Evolutionary conservation across 805 yeast species (phyloP).

Genomic region (Ogataea thermomethanolica): DNA sequence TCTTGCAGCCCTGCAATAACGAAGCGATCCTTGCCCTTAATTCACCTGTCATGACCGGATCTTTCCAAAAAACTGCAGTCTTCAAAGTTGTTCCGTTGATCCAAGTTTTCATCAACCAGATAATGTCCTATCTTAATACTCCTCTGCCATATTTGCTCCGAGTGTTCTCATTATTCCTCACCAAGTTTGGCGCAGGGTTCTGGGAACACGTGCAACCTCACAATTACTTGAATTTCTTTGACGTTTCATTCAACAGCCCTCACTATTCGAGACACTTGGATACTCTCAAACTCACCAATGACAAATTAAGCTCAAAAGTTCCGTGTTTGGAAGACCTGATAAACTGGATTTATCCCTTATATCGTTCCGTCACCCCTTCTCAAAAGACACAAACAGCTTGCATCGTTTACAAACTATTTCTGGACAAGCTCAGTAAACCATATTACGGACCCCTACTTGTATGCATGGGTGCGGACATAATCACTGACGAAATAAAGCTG

Average conservation of each 20-base stretch:
- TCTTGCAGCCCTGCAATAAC: conserved; percentile 36
- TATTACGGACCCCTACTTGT: conserved; percentile 26
- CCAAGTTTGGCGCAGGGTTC: conserved; percentile 40
- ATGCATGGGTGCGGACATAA: conserved; percentile 24
- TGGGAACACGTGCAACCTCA: conserved; percentile 56
- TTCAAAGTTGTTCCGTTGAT: conserved; percentile 36
- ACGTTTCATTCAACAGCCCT: conserved; percentile 56
- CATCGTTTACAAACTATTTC: conserved; percentile 46
- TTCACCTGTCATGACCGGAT: conserved; percentile 25
- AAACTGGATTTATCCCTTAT: conserved; percentile 52
- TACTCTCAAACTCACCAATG: conserved; percentile 11
- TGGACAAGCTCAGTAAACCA: conserved; percentile 31
- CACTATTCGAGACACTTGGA: conserved; percentile 39
- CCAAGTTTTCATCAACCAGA: conserved; percentile 46
- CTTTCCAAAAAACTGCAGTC: conserved; percentile 21
- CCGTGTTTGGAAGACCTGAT: conserved; percentile 41
- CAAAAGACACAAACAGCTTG: conserved; percentile 53
- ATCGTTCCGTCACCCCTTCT: conserved; percentile 39
- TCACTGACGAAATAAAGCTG: conserved; percentile 20
- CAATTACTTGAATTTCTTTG: conserved; percentile 54
- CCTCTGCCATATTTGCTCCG: conserved; percentile 57
- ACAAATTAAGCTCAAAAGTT: not conserved
- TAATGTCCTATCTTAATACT: conserved; percentile 45
- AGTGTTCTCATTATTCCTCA: conserved; percentile 44
- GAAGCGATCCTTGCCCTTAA: conserved; percentile 33